A percentile compares a stretch with the other conserved stretches of the same genome.
phyloP scores from a whole-genome alignment of 2,329 filamentous ascomycete genomes.

The Sporothrix luriei region DNA sequence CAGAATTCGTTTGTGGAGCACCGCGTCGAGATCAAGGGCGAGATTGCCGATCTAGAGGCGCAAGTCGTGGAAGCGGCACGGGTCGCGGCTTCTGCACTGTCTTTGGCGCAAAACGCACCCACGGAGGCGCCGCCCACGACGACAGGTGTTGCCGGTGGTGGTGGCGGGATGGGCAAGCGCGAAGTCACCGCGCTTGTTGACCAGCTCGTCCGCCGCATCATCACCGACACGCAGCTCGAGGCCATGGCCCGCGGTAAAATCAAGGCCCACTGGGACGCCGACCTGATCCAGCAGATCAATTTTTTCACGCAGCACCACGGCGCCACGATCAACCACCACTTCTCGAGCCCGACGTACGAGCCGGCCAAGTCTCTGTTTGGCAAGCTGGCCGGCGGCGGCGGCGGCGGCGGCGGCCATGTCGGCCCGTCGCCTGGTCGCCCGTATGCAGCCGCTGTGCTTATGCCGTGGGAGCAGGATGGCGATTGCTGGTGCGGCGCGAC shows the following conservation, averaged over 20 bases:
- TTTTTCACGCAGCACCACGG: conserved; percentile 70
- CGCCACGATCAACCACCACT: conserved; percentile 61
- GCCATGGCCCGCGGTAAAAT: conserved; percentile 53
- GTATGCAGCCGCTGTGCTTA: conserved; percentile 56
- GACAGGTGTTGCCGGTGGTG: conserved; percentile 27
- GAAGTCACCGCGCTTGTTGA: conserved; percentile 50
- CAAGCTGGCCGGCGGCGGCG: conserved; percentile 14
- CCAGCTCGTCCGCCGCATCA: conserved; percentile 47
- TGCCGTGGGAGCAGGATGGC: conserved; percentile 73
- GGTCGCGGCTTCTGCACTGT: conserved; percentile 24
- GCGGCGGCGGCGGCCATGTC: not conserved
- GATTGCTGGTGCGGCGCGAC: conserved; percentile 82
- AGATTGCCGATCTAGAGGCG: conserved; percentile 46
- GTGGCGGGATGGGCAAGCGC: conserved; percentile 43
- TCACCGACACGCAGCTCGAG: conserved; percentile 52
- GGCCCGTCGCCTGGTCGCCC: conserved; percentile 28
- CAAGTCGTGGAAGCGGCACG: conserved; percentile 36
- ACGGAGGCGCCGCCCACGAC: not conserved
- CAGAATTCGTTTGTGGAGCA: conserved; percentile 46
- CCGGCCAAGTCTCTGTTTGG: conserved; percentile 37
- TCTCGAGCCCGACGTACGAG: conserved; percentile 62
- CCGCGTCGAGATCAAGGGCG: conserved; percentile 46
- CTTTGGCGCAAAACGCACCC: not conserved
- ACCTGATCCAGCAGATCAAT: conserved; percentile 65
- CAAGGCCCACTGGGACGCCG: conserved; percentile 47